phyloP scores from a whole-genome alignment of 73 alveolate species.

The Blepharisma stoltei region DNA sequence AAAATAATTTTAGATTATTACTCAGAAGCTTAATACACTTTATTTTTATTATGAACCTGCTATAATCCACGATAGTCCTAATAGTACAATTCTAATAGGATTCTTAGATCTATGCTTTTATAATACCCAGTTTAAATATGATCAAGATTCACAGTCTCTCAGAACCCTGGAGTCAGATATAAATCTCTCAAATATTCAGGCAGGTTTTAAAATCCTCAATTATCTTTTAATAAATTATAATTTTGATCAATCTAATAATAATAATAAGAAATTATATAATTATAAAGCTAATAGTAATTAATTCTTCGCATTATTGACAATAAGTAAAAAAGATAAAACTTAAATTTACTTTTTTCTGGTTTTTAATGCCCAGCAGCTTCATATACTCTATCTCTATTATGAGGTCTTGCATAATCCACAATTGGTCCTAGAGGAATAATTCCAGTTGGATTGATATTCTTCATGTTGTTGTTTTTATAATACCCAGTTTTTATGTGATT shows the following conservation, averaged over 20 bases:
- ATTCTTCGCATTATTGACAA: too few relatives aligned
- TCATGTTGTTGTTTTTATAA: conserved; percentile 44
- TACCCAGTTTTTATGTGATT: conserved; percentile 54
- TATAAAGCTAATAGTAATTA: too few relatives aligned
- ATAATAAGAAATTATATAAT: too few relatives aligned
- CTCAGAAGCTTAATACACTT: not conserved
- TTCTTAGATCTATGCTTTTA: conserved; percentile 44
- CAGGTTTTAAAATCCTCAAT: conserved; percentile 50
- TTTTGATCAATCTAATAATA: too few relatives aligned
- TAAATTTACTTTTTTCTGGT: too few relatives aligned
- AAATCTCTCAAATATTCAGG: conserved; percentile 42
- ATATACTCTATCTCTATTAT: conserved; percentile 33
- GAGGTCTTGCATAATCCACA: conserved; percentile 40
- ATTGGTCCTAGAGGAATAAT: conserved; percentile 53
- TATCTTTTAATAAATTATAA: conserved; percentile 49
- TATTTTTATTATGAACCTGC: conserved; percentile 37
- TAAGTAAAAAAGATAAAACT: too few relatives aligned
- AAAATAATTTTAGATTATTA: too few relatives aligned
- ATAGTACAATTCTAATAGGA: conserved; percentile 47
- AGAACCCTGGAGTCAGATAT: conserved; percentile 20
- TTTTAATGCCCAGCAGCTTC: too few relatives aligned
- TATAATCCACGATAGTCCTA: conserved; percentile 46
- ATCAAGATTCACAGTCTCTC: conserved; percentile 42
- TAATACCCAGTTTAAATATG: conserved; percentile 58
- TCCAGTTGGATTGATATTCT: conserved; percentile 38